Evolutionary conservation across 2,329 filamentous ascomycete species (phyloP).

Genomic region (Nemania abortiva): DNA sequence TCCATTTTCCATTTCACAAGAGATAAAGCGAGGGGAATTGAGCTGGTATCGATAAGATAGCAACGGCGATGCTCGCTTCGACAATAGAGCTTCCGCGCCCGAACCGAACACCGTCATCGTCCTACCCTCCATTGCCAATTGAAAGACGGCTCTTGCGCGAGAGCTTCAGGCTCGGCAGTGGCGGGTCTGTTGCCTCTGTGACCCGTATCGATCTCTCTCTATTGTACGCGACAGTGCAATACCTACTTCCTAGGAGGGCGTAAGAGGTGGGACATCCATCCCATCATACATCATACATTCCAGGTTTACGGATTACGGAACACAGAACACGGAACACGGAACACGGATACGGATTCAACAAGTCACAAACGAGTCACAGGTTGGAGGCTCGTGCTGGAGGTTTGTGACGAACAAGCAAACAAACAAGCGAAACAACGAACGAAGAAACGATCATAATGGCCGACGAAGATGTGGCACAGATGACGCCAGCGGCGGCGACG

Average conservation of each 20-base stretch:
- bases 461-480: slow-evolving; percentile 46
- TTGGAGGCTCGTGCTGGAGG: neutral
- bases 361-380: neutral
- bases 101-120: neutral
- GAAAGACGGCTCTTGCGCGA: neutral
- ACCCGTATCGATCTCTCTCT: neutral
- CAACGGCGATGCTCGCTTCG: slow-evolving; percentile 3
- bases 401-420: neutral
- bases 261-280: neutral
- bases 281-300: neutral
- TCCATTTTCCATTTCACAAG: slow-evolving; percentile 7
- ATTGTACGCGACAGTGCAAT: neutral
- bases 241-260: neutral
- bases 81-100: neutral
- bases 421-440: no score
- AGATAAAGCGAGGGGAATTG: slow-evolving; percentile 15
- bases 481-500: slow-evolving; percentile 32
- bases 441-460: slow-evolving; percentile 44
- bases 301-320: neutral
- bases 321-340: no score
- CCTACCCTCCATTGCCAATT: neutral
- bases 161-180: slow-evolving; percentile 28
- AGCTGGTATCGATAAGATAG: slow-evolving; percentile 35
- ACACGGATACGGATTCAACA: slow-evolving; percentile 1
- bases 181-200: slow-evolving; percentile 23